phyloP scores from a whole-genome alignment of 371 early-diverging fungal species.

The Catenaria anguillulae region DNA sequence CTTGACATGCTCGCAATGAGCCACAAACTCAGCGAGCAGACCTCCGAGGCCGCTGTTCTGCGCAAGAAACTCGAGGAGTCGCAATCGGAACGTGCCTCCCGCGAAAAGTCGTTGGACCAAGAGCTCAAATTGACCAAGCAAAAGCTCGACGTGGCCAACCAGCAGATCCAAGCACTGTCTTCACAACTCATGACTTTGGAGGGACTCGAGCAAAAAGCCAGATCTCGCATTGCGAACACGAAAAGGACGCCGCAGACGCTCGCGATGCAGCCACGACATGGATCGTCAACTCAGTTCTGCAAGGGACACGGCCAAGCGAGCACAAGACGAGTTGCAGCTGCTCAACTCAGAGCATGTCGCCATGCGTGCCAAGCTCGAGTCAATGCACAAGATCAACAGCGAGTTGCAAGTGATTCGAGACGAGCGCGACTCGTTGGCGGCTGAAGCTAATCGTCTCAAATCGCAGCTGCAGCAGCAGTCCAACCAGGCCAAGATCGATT shows the following conservation, averaged over 20 bases:
- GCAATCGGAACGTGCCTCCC: neutral
- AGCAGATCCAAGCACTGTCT: neutral
- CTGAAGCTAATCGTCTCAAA: neutral
- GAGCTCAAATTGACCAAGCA: neutral
- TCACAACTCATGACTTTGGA: neutral
- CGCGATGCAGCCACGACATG: neutral
- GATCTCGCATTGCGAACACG: neutral
- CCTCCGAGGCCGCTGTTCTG: neutral
- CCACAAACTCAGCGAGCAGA: neutral
- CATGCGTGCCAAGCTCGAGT: neutral
- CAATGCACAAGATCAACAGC: no score
- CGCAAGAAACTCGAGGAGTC: neutral
- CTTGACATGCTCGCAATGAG: neutral
- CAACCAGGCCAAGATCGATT: neutral
- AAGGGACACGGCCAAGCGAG: neutral
- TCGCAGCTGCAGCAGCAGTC: neutral
- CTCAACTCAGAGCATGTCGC: neutral
- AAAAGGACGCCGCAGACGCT: no score
- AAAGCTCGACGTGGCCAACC: neutral
- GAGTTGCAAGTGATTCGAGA: no score
- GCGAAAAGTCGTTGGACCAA: neutral
- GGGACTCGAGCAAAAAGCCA: neutral
- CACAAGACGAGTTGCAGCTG: neutral
- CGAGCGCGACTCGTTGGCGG: neutral
- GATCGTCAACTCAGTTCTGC: neutral